Percentiles rank a stretch among this genome's conserved stretches.
Evolutionary conservation across 176 grass and related monocot genomes (phyloP).

Genomic region (Dendrocalamus sinicus): DNA sequence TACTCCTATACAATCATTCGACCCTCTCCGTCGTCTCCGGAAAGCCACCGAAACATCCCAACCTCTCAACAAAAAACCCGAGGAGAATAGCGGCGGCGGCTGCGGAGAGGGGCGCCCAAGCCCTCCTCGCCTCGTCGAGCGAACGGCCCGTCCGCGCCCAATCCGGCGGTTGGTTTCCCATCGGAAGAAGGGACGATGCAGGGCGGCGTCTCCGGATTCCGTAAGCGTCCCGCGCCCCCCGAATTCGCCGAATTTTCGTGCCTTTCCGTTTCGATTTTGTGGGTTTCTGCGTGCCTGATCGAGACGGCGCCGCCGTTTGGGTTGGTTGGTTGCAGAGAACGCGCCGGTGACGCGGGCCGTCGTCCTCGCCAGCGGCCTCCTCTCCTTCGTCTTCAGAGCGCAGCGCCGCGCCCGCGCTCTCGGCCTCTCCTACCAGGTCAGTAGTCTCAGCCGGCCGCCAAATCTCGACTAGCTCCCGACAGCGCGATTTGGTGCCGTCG

Average conservation of each 20-base stretch:
- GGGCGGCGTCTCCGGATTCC: slow-evolving; percentile 80
- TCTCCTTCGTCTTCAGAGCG: slow-evolving; percentile 58
- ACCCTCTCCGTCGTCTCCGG: not conserved
- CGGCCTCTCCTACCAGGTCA: slow-evolving; percentile 71
- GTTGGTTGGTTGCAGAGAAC: slow-evolving; percentile 58
- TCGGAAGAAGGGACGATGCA: slow-evolving; percentile 55
- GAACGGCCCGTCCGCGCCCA: slow-evolving; percentile 15
- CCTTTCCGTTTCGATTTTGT: not conserved
- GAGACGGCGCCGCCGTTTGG: slow-evolving; percentile 2
- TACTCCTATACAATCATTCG: not conserved
- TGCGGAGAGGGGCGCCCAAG: slow-evolving; percentile 9
- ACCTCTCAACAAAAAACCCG: not conserved
- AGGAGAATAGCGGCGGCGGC: not conserved
- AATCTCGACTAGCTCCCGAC: slow-evolving; percentile 34
- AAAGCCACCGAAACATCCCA: not conserved
- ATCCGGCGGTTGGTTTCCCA: slow-evolving; percentile 4
- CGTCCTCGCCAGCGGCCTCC: slow-evolving; percentile 59
- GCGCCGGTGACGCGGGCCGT: slow-evolving; percentile 69
- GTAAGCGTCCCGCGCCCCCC: slow-evolving; percentile 47
- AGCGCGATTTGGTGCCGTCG: not conserved
- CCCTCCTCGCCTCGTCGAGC: not conserved
- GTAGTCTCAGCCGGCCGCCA: not conserved
- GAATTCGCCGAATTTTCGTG: not conserved
- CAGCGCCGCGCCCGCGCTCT: slow-evolving; percentile 49
- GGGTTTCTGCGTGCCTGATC: slow-evolving; percentile 35